Base-by-base conservation (phyloP, 148 eudicot species). In the Camellia japonica region DNA sequence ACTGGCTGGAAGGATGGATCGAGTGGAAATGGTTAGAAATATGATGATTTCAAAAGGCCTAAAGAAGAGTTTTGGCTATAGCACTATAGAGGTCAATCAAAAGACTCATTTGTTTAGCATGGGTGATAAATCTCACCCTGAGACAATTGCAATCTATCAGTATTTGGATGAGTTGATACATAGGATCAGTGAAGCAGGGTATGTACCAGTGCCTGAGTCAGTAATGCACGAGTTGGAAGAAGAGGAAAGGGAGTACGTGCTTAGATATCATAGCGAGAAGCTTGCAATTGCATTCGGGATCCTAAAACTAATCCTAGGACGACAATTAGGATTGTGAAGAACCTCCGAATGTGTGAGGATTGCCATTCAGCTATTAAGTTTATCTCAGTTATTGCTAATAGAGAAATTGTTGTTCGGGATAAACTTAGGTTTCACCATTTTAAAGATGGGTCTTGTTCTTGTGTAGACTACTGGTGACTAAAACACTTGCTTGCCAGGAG, bases 381-480 rank as follows among this genome's bases (percentile, higher is more conserved):
- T 71, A 90, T 89, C 56, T 91, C 94, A 12, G 71, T 44, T 16
- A 79, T 88, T 60, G 79, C 85, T 14, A 73, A 73, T 3, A 84
- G 90, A 77, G 91, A 87, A 65, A 90, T 90, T 71, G 77, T 90
- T 64, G 88, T 88, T 52, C 84, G 94, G 60, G 94, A 91, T 87
- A 89, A 87, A 83, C 92, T 87, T 78, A 89, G 92, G 60, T 91
- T 91, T 76, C 94, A 91, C 81, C 94, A 88, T 83, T 91, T 91
- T 59, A 84, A 69, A 82, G 86, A 90, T 44, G 94, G 94, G 14
- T 68, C 76, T 15, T 91, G 94, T 69, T 91, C 94, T 66, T 91
- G 94, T 80, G 80, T 73, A 70, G 94, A 91, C 78, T 91, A 85
- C 67, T 91, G 94, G 92, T 91, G 83, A 76, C 44, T 5, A 49